Base-by-base conservation (phyloP, 2,329 filamentous ascomycete species). In the Verticillium nubilum region DNA sequence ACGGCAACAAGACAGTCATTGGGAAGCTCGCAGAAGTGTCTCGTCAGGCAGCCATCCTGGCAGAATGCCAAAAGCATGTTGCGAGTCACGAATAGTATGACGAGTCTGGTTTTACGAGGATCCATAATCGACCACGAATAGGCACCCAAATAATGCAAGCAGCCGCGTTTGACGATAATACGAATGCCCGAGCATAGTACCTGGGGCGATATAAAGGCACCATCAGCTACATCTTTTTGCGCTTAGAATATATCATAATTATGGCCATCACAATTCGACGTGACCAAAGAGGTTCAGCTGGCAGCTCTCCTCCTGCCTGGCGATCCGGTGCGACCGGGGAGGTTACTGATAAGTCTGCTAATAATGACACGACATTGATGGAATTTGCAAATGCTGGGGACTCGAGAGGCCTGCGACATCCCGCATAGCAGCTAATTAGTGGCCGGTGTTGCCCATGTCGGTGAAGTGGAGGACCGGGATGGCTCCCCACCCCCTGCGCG, bases 1-100 rank as follows among this genome's bases (percentile, higher is more conserved):
- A 92, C 65, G 90, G 92, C 5, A 97, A 95, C 72, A 88, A 88
- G 73, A 81, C 91, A 66, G 91, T 97, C 13, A 84, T 97, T 67
- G 81, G 89, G 17, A 82, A 86, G 52, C 78, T 97, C 55, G 88
- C 85, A 3, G 90, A 97, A 68, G 87, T 97, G 2, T 88, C 88
- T 27, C 87, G 87, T 68, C 92, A 96, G 75, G 89, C 91, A 13
- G 84, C 85, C 57, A 90, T 94, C 59, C 76, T 93, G 65, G 83
- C 86, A 52, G 90, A 92, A 73, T 94, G 91, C 68, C 87, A 90
- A 69, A 83, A 50, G 42, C 42, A 50, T 50, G 42, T 25, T 13
- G 42, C 42, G 81, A 66, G 74, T 74, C 4, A 73, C 82, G 35
- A 67, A 67, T 2, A 64, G 57, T 73, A 63, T 35, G 71, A 28